Conservation (phyloP, 768 basidiomycete species). For the Panus rudis region DNA sequence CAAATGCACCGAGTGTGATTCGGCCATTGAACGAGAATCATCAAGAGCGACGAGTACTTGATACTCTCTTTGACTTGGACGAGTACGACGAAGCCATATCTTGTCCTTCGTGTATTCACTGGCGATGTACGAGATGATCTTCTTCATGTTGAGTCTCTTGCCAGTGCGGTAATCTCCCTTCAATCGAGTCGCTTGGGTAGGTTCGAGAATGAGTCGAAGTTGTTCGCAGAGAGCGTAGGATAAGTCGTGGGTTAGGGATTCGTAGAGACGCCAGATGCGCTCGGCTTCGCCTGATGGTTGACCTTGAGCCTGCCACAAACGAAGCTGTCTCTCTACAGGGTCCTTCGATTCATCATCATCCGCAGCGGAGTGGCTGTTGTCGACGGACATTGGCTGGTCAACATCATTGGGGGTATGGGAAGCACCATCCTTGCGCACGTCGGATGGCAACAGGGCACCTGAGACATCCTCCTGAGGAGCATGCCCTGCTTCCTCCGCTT, state of each 20-base stretch:
- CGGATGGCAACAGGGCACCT: conserved; percentile 37
- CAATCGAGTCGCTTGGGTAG: conserved; percentile 87
- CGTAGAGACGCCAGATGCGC: conserved; percentile 88
- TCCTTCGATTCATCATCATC: conserved; percentile 21
- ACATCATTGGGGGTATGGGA: conserved; percentile 24
- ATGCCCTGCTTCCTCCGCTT: conserved; percentile 18
- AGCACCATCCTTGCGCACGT: conserved; percentile 12
- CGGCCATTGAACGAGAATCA: conserved; percentile 95
- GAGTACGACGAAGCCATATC: conserved; percentile 94
- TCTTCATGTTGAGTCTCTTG: conserved; percentile 97
- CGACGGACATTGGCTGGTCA: too few relatives aligned
- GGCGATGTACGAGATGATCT: conserved; percentile 96
- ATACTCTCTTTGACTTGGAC: conserved; percentile 91
- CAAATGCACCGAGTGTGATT: conserved; percentile 85
- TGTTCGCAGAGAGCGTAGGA: conserved; percentile 93
- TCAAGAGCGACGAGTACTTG: conserved; percentile 92
- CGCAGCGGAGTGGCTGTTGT: background rate
- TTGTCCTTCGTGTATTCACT: conserved; percentile 99
- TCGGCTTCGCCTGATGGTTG: conserved; percentile 52
- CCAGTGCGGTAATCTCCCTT: conserved; percentile 97
- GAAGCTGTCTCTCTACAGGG: conserved; percentile 45
- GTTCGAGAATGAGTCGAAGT: conserved; percentile 91
- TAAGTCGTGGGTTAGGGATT: conserved; percentile 83
- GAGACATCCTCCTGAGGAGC: conserved; percentile 30
- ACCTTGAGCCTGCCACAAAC: conserved; percentile 54